Evolutionary conservation across 1,139 yeast genomes (phyloP), one percentile per base, ranked within the genome.

Genomic region (Yamadazyma sp.): DNA sequence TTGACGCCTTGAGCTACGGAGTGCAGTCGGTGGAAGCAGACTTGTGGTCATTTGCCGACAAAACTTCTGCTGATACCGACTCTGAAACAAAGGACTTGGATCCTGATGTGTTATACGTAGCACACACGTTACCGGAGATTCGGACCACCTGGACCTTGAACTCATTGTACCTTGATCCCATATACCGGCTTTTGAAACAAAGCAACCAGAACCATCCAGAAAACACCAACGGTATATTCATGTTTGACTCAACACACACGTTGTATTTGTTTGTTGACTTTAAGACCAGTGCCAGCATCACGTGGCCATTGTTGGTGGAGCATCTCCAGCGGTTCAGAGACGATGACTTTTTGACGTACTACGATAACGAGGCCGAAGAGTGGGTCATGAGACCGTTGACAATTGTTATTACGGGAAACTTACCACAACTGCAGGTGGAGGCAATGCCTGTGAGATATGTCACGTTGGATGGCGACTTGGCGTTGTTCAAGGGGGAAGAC

Each of bases 21-120:
- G 72, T 77, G 20, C 69, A 69, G 37, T 77, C 86, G 35, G 71
- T 83, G 7, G 92, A 84, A 57, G 85, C 86, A 12, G 92, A 84
- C 54, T 74, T 82, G 29, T 84, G 87, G 88, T 57, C 62, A 29
- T 67, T 69, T 33, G 62, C 56, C n/a, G 59, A 61, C 10, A 20
- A 26, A n/a, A 24, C 36, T n/a, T n/a, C n/a, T n/a, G n/a, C n/a
- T n/a, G n/a, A n/a, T n/a, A n/a, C n/a, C n/a, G n/a, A n/a, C n/a
- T n/a, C 15, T 10, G 15, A 9, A 5, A 4, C 16, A 25, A 25
- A 25, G 6, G 18, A 8, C n/a, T 15, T 15, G 20, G 14, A 27
- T 5, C 14, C 4, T 7, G 9, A 14, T 20, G 29, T 11, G 29
- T 59, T 84, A 14, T 82, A 70, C 35, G 87, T 84, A 31, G 90